Base-by-base conservation (phyloP, 2,329 filamentous ascomycete species). In the Xylaria sp. region DNA sequence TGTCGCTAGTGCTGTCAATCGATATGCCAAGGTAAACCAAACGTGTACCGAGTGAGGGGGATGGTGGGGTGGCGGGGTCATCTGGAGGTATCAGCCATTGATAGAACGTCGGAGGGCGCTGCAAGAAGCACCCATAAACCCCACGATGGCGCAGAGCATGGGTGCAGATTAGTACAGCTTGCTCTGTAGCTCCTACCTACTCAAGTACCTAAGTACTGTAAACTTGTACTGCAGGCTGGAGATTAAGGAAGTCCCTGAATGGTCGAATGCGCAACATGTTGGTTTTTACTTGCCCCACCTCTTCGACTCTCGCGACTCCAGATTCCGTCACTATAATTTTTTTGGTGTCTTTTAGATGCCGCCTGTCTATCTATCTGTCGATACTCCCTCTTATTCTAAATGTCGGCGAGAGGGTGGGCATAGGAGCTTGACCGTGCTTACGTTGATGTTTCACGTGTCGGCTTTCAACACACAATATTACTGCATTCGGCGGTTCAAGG, bases 31-130 rank as follows among this genome's bases (percentile, higher is more conserved):
- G 58, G 58, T 28, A 41, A 13, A 13, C 51, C 28, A 60, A 60
- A 55, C 52, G 52, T 60, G 55, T 69, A 64, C 69, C 63, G 65
- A 64, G 58, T 65, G 58, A 65, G 65, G 56, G 64, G 67, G 51
- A 70, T 66, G 59, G 63, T 63, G 60, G 63, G 69, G 55, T 51
- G 61, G 44, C 52, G 44, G 62, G 62, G 61, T 64, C 34, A 18
- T 52, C 37, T 57, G 61, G 10, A 28, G n/a, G 37, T 39, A 64
- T 37, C 50, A 58, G 54, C 62, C 54, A 57, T 54, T 52, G 41
- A 58, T 28, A 65, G 46, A 63, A 28, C 25, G 3, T 28, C n/a
- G 51, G 34, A 13, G 15, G 51, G 28, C 18, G 28, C 25, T 54
- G 51, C n/a, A 54, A 54, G 34, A 54, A 32, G 25, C 34, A 28